Evolutionary conservation across 2,329 filamentous ascomycete genomes (phyloP).

Genomic region (Fusarium pininemorale): DNA sequence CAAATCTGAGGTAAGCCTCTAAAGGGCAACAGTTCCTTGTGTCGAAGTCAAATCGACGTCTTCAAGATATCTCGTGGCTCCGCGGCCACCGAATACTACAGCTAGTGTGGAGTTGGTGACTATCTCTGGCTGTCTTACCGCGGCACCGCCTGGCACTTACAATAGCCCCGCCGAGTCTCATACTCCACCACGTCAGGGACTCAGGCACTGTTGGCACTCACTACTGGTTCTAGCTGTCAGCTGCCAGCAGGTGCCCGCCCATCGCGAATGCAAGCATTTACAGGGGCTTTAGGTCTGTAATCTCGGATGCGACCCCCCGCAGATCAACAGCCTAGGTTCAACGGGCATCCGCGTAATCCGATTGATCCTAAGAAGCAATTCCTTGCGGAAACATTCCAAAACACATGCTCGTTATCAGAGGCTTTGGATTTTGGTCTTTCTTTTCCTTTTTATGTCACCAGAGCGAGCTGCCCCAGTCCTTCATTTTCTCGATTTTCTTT

Average conservation of each 20-base stretch:
- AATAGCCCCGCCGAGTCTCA: not conserved
- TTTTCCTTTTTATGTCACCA: not conserved
- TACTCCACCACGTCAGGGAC: not conserved
- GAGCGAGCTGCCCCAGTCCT: not conserved
- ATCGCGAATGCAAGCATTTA: not conserved
- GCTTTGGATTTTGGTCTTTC: not conserved
- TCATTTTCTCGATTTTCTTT: not conserved
- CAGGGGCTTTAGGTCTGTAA: slow-evolving; percentile 22
- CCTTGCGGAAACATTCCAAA: not conserved
- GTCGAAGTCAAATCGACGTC: not conserved
- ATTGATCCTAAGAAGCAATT: not conserved
- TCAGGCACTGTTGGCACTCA: not conserved
- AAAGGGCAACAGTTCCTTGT: not conserved
- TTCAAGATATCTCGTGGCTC: not conserved
- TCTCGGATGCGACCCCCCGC: slow-evolving; percentile 34
- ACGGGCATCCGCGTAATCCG: slow-evolving; percentile 26
- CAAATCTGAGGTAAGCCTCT: slow-evolving; percentile 15
- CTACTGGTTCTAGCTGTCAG: slow-evolving; percentile 1
- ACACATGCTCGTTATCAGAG: slow-evolving; percentile 2
- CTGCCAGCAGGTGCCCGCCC: not conserved
- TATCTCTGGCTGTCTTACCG: not conserved
- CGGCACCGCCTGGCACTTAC: not conserved
- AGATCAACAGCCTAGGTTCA: slow-evolving; percentile 18
- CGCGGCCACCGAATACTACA: slow-evolving; percentile 1
- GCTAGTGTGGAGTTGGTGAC: not conserved